Conservation (phyloP, 2,329 filamentous ascomycete species). For the Talaromyces sp. region DNA sequence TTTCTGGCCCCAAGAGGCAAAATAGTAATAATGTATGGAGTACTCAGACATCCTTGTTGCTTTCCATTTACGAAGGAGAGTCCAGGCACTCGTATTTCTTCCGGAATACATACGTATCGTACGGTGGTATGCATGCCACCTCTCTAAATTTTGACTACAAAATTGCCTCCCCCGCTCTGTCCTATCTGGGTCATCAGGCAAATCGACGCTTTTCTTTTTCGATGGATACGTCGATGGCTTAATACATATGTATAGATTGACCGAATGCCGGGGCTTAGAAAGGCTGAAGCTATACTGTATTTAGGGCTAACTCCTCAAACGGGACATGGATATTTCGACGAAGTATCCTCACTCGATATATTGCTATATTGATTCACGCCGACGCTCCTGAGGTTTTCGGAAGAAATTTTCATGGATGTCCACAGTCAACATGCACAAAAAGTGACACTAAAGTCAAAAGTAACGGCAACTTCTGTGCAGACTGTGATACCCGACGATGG, state of each 20-base stretch:
- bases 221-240: neutral
- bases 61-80: neutral
- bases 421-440: neutral
- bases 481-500: slow-evolving; percentile 8
- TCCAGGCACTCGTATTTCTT: neutral
- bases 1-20: neutral
- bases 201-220: neutral
- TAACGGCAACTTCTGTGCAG: neutral
- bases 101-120: neutral
- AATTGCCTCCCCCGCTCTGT: neutral
- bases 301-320: neutral
- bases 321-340: neutral
- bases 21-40: neutral
- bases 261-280: neutral
- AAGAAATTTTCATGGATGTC: neutral
- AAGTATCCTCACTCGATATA: neutral
- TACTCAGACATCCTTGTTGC: neutral
- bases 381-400: neutral
- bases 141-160: neutral
- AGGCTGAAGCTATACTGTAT: neutral
- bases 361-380: neutral
- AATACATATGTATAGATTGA: neutral
- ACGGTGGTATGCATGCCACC: neutral
- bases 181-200: neutral
- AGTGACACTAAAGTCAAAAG: neutral